A percentile compares a stretch with the other conserved stretches of the same genome.
Conservation (phyloP, 1,284 basidiomycete species). For the Fereydounia khargensis region DNA sequence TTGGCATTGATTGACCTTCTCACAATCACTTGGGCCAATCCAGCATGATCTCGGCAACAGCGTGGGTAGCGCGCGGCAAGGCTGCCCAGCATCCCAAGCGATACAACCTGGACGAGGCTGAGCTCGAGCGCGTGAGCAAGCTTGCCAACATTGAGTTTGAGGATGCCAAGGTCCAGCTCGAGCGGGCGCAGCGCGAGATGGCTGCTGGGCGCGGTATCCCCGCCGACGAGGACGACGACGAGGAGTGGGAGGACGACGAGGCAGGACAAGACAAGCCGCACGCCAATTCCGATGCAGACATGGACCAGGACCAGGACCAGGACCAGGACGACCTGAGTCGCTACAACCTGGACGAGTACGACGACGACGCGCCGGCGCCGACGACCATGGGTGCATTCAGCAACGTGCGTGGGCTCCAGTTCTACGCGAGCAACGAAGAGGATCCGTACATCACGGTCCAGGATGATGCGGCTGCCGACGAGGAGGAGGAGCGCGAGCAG, state of each 20-base stretch:
- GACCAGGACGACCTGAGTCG: conserved; percentile 78
- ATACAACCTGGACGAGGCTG: conserved; percentile 86
- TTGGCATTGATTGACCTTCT: neutral
- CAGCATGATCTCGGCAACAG: conserved; percentile 62
- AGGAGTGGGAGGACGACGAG: conserved; percentile 30
- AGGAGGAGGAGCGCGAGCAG: conserved; percentile 78
- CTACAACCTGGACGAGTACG: conserved; percentile 92
- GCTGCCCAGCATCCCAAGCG: conserved; percentile 75
- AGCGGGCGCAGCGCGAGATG: conserved; percentile 58
- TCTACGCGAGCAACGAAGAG: conserved; percentile 85
- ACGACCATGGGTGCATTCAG: conserved; percentile 77
- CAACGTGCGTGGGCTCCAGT: conserved; percentile 91
- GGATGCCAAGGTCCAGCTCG: conserved; percentile 79
- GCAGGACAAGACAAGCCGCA: too few species aligned
- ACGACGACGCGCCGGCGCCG: conserved; percentile 68
- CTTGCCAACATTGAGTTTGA: conserved; percentile 84
- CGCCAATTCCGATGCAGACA: conserved; percentile 63
- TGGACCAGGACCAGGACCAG: conserved; percentile 55
- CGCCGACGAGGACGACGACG: conserved; percentile 29
- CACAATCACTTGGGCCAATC: neutral
- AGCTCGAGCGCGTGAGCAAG: conserved; percentile 83
- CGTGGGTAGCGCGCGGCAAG: conserved; percentile 80
- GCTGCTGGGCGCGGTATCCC: conserved; percentile 17
- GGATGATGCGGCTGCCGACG: conserved; percentile 69
- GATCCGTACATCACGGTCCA: conserved; percentile 97